These are phyloP conservation scores for Hortiboletus campestris DNA, from an alignment of 768 basidiomycete genomes.

Conservation along the genomic window DNA sequence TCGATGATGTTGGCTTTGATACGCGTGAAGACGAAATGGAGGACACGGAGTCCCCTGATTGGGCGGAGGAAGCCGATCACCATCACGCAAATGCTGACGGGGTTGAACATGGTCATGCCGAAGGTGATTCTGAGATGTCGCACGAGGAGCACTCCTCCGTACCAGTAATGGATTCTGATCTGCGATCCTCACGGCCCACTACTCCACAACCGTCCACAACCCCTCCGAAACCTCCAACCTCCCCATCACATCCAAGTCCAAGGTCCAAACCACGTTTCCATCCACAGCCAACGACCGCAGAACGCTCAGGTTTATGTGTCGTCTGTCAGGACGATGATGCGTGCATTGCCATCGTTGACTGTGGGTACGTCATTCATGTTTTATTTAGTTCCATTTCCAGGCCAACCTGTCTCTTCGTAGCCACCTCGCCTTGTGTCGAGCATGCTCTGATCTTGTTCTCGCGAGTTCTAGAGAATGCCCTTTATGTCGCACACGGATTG, in stretches of 20 bases:
- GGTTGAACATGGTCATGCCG: neutral
- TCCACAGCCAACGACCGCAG: conserved; percentile 31
- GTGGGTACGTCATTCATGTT: conserved; percentile 61
- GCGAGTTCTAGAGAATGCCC: conserved; percentile 83
- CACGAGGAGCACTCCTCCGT: conserved; percentile 7
- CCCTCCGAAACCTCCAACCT: conserved; percentile 24
- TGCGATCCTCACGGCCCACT: conserved; percentile 3
- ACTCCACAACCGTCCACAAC: conserved; percentile 18
- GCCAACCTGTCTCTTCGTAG: conserved; percentile 35
- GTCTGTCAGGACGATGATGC: conserved; percentile 95
- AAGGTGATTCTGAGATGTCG: neutral
- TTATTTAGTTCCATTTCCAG: neutral
- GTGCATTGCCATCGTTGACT: conserved; percentile 90
- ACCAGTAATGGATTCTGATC: neutral
- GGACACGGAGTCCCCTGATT: conserved; percentile 19
- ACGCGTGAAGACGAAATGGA: conserved; percentile 33
- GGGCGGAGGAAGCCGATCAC: conserved; percentile 13
- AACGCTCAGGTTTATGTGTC: conserved; percentile 80
- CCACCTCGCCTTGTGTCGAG: conserved; percentile 78
- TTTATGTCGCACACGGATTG: conserved; percentile 83
- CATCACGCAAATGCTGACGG: neutral
- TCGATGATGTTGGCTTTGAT: conserved; percentile 6
- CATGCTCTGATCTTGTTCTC: conserved; percentile 79
- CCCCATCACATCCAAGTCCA: conserved; percentile 27
- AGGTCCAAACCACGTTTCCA: conserved; percentile 38